These are phyloP conservation scores for Pinus albicaulis DNA, from an alignment of 75 land plant genomes.

Conservation along the genomic window DNA sequence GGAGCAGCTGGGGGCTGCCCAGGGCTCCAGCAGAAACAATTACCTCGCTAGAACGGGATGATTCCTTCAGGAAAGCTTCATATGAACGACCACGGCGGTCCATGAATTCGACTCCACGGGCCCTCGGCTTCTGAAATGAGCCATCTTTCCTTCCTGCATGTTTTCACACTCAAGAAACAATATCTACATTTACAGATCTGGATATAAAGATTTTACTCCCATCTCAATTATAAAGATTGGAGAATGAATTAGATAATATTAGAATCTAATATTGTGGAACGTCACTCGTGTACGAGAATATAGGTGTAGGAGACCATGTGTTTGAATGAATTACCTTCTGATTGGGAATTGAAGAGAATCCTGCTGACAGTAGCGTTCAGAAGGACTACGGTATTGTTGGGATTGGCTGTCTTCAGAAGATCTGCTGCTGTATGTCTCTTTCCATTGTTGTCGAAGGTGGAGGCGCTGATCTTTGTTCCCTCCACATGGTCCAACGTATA, in stretches of 20 bases:
- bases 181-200: too few relatives aligned
- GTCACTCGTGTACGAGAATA: too few relatives aligned
- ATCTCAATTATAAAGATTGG: too few relatives aligned
- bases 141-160: slow-evolving; percentile 2
- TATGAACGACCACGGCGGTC: slow-evolving; percentile 12
- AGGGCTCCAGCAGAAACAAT: slow-evolving; percentile 34
- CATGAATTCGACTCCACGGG: slow-evolving; percentile 9
- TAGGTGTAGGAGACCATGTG: too few relatives aligned
- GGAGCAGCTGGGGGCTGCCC: slow-evolving; percentile 36
- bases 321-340: slow-evolving; percentile 16
- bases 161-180: too few relatives aligned
- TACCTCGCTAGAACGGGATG: slow-evolving; percentile 18
- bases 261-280: too few relatives aligned
- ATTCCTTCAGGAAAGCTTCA: slow-evolving; percentile 11
- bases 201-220: too few relatives aligned
- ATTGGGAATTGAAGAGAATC: slow-evolving; percentile 6
- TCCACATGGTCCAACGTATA: slow-evolving; percentile 48
- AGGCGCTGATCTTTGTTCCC: slow-evolving; percentile 21
- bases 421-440: slow-evolving; percentile 21
- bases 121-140: not conserved
- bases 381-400: slow-evolving; percentile 10
- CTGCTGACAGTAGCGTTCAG: slow-evolving; percentile 12
- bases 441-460: slow-evolving; percentile 23
- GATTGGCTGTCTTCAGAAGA: slow-evolving; percentile 11
- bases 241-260: too few relatives aligned